Evolutionary conservation across 1,284 basidiomycete genomes (phyloP), one percentile per base, ranked within the genome.

Genomic region (Rhodotorula sp.): DNA sequence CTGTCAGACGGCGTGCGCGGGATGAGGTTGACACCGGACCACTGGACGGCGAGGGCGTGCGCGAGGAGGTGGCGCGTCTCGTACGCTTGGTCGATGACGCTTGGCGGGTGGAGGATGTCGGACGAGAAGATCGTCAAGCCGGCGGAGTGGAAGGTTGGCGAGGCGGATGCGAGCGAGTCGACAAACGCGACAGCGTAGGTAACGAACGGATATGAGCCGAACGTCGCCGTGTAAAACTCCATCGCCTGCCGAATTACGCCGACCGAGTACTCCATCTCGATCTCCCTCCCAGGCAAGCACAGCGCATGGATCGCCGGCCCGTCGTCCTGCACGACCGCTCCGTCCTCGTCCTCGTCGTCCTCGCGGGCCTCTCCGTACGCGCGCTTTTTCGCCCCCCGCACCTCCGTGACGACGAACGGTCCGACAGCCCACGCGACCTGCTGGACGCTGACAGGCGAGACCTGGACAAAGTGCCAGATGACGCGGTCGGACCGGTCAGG

Each of bases 151-250:
- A 91, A 90, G 63, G 90, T 87, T 72, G 88, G 87, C 17, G 85
- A 83, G 2, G 90, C 87, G 71, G 94, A 84, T 73, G 94, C 90
- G 64, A 76, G 76, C 55, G 74, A 70, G 68, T 97, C 91, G 67
- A 99, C 91, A 77, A 97, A 96, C n/a, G 95, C 91, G 69, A 96
- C 80, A 79, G 97, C 97, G 85, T 91, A 93, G 52, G 94, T 95
- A 48, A 75, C 77, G 80, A 94, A 99, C 1, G 96, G 96, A 79
- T 97, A 99, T 4, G 94, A 95, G 39, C 94, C 95, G 77, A 90
- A 96, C 79, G 97, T 94, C 30, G 89, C 88, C 27, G 89, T 87
- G 80, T 91, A 96, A 81, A 92, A 97, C 75, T 87, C 88, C 89
- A 99, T 93, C 10, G 94, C 92, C 32, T 89, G 86, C 49, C 92